These are phyloP conservation scores for Pholiota microspora DNA, from an alignment of 768 basidiomycete species.

Conservation along the genomic window DNA sequence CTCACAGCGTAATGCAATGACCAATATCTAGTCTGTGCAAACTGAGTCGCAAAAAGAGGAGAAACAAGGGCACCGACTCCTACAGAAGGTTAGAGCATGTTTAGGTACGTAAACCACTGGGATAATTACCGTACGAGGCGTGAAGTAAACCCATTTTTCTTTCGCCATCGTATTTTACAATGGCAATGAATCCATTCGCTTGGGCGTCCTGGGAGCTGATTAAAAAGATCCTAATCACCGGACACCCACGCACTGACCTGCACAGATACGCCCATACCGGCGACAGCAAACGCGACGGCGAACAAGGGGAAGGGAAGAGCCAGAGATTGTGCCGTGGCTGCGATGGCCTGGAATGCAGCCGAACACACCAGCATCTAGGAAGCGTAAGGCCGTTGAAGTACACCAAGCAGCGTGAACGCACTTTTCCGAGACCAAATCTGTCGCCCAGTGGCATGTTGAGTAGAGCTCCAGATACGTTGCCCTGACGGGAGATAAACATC, in stretches of 20 bases:
- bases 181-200: conserved; percentile 65
- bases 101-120: background rate
- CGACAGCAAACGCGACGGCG: conserved; percentile 40
- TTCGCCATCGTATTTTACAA: conserved; percentile 49
- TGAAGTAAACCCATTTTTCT: conserved; percentile 69
- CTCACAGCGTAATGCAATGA: conserved; percentile 76
- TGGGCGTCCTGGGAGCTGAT: conserved; percentile 55
- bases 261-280: conserved; percentile 40
- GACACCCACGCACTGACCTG: conserved; percentile 32
- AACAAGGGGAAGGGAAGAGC: conserved; percentile 62
- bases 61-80: conserved; percentile 66
- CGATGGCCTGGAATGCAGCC: conserved; percentile 45
- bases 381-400: background rate
- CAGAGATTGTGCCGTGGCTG: conserved; percentile 47
- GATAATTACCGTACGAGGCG: conserved; percentile 52
- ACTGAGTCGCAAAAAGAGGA: conserved; percentile 80
- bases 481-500: too few species aligned
- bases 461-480: conserved; percentile 36
- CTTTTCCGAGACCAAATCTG: conserved; percentile 40
- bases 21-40: conserved; percentile 63
- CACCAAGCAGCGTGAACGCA: conserved; percentile 11
- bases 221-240: background rate
- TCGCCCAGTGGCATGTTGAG: conserved; percentile 35
- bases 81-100: conserved; percentile 21
- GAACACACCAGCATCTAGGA: conserved; percentile 28